Evolutionary conservation across 1,139 yeast species (phyloP), one percentile per base, ranked within the genome.

Genomic region (Hansenula sp.): DNA sequence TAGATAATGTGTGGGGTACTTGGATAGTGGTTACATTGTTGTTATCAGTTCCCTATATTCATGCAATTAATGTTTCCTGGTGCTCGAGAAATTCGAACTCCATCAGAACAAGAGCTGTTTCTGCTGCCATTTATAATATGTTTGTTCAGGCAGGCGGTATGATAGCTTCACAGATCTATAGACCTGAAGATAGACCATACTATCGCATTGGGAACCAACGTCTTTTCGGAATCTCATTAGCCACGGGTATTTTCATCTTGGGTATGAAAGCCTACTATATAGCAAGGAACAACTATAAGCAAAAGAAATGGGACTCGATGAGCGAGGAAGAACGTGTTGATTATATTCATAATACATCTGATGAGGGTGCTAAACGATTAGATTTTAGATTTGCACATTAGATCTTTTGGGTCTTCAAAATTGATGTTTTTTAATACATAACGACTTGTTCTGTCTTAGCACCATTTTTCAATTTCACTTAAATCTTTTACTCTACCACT

Each of bases 91-190:
- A 81, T 53, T 71, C 87, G 8, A 77, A 78, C 49, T 71, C 82
- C 18, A 79, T 83, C 21, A 65, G 77, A 44, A 68, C 77, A 5
- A 66, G 90, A 52, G 73, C 87, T 0, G 72, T 82, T 9, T 70
- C 81, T 13, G 73, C 84, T 2, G 81, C 90, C 0, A 47, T 81
- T 21, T 79, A 79, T 62, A 83, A 83, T 54, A 80, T 82, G 70
- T 69, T 70, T 52, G 80, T 74, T 4, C 89, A 83, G 60, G 60
- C 75, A 1, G 83, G 83, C 2, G 61, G 66, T 37, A 75, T 82
- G 43, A 66, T 74, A 10, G 68, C 77, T 2, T 66, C 77, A 10
- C 77, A 81, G 53, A 68, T 82, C 21, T 84, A 82, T 59, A 68
- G 81, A 44, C 58, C 61, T 0, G 73, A 71, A 41, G 90, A 84